Evolutionary conservation across 2,329 filamentous ascomycete genomes (phyloP).

Genomic region (Magnaporthiopsis rhizophila): DNA sequence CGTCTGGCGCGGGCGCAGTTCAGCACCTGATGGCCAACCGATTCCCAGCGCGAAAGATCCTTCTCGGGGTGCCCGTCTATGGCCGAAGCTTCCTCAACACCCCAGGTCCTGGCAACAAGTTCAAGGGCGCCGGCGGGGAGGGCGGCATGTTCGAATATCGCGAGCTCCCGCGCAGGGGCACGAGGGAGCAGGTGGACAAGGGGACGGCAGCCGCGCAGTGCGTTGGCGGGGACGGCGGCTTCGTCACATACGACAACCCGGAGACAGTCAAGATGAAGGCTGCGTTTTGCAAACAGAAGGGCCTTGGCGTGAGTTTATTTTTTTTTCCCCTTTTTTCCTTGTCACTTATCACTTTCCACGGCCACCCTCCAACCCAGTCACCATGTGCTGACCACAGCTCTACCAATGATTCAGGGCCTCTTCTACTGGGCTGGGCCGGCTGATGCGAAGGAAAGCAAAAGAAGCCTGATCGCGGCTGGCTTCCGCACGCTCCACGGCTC

Average conservation of each 20-base stretch:
- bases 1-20: conserved; percentile 60
- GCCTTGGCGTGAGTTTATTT: conserved; percentile 49
- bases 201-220: conserved; percentile 63
- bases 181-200: conserved; percentile 61
- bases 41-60: conserved; percentile 62
- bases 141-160: conserved; percentile 69
- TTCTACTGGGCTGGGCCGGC: conserved; percentile 78
- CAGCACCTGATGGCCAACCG: conserved; percentile 57
- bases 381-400: background rate
- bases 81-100: conserved; percentile 67
- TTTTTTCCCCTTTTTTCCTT: conserved; percentile 6
- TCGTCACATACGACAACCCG: conserved; percentile 73
- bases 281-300: conserved; percentile 61
- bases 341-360: conserved; percentile 9
- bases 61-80: conserved; percentile 68
- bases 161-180: conserved; percentile 52
- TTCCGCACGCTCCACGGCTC: conserved; percentile 49
- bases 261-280: conserved; percentile 71
- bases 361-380: background rate
- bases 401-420: conserved; percentile 45
- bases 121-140: conserved; percentile 46
- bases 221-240: conserved; percentile 64
- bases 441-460: conserved; percentile 51
- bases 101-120: conserved; percentile 55
- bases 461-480: conserved; percentile 50